Evolutionary conservation across 2,329 filamentous ascomycete species (phyloP), one percentile per base, ranked within the genome.

Genomic region (Verticillium alfalfae): DNA sequence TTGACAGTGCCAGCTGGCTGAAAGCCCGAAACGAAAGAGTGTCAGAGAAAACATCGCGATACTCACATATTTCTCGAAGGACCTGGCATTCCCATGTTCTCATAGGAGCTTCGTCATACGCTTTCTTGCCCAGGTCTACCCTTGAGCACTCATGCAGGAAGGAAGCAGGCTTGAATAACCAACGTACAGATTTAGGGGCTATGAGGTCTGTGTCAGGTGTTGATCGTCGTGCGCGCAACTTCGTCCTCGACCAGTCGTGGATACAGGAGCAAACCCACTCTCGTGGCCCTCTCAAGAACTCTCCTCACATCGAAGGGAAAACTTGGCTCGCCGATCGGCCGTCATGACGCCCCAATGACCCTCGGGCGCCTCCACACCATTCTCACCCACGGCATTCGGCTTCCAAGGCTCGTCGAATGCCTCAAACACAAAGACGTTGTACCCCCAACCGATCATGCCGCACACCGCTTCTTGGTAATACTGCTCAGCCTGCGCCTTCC

Each of bases 351-450:
- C 88, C 88, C 88, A 91, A 68, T 88, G 82, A 39, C 82, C 87
- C 81, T 91, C 88, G 68, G 88, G 83, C 57, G 80, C 82, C 12
- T 77, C 74, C 66, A 82, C 73, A 65, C 88, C 88, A 69, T 87
- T 85, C 70, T 88, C 82, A 68, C 88, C 88, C 64, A 82, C 75
- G 66, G 81, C 84, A 55, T 79, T 73, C 60, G 88, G 86, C 83
- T 91, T 91, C 85, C 86, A 89, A 63, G 83, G 78, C 82, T 91
- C 88, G 68, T 90, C 88, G 67, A 89, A 90, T 54, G 88, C 88
- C 79, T 91, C 88, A 67, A 91, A 91, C 76, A 84, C 88, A 77
- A 91, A 91, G 61, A 87, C 84, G 68, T 90, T 89, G 65, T 86
- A 80, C 63, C 85, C 86, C 85, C 86, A 89, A 65, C 79, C 79